Evolutionary conservation across 352 stramenopile species (phyloP), one percentile per base, ranked within the genome.

Genomic region (Globisporangium sylvaticum): DNA sequence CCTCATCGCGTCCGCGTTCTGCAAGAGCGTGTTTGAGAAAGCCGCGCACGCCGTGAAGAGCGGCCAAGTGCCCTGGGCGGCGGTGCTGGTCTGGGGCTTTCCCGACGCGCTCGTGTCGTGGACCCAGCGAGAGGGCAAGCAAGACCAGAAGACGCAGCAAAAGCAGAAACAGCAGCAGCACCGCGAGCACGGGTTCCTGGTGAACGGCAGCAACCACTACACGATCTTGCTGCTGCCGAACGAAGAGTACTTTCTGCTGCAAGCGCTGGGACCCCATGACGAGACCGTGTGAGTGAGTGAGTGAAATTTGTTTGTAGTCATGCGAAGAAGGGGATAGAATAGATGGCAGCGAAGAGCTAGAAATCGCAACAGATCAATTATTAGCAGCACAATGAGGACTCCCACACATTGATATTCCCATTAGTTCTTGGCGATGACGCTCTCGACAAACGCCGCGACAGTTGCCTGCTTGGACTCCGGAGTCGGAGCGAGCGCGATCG

Each of bases 151-250:
- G 48, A 61, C 48, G 15, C 6, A 59, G n/a, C 31, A 46, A 32
- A 48, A 4, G 12, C 46, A 2, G 37, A 44, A 44, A 44, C 37
- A 61, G 31, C 55, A 60, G 31, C 22, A 64, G 31, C 73, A 53
- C 3, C 75, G 78, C 59, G 87, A 95, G 63, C 87, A 95, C 66
- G 87, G 87, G 1, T 95, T 80, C 55, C 54, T 93, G n/a, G 62
- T 83, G 44, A 89, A 88, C 70, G 87, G 87, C 22, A 83, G 68
- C 76, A 95, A 95, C 65, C 82, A 90, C 62, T 93, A 89, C 68
- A 90, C 81, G 9, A 58, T 95, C 20, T 48, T 95, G 14, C 62
- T 92, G 34, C 66, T 95, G 4, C 87, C 87, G 3, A 73, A 89
- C 27, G 75, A 89, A 10, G 78, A 90, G 62, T 95, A 95, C 58